Percentiles rank a stretch among this genome's conserved stretches.
Conservation (phyloP, 805 yeast species). For the Cyberlindnera veronae region DNA sequence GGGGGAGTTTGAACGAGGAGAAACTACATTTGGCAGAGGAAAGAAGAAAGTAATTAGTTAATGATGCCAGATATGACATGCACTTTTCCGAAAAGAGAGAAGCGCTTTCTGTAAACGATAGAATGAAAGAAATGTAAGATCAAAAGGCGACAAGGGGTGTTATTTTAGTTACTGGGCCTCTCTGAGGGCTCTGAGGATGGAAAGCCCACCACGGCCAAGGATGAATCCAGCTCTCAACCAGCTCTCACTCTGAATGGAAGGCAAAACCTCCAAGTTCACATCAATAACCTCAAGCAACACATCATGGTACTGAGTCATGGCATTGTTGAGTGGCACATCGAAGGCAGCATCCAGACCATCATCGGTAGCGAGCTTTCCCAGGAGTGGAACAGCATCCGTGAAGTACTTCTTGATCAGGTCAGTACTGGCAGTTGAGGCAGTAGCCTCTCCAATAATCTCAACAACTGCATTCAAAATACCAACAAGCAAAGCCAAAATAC, state of each 20-base stretch:
- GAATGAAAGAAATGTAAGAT: neutral
- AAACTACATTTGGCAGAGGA: too few species aligned
- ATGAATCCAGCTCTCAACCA: constrained; percentile 2
- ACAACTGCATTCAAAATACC: constrained; percentile 4
- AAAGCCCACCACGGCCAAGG: neutral
- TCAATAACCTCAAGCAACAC: constrained; percentile 3
- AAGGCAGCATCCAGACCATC: constrained; percentile 3
- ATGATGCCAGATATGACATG: too few species aligned
- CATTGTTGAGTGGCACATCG: neutral
- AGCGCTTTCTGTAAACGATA: too few species aligned
- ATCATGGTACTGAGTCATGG: constrained; percentile 1
- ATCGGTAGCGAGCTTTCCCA: constrained; percentile 2
- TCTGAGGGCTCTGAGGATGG: constrained; percentile 7
- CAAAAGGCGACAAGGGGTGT: neutral
- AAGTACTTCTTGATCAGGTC: constrained; percentile 1
- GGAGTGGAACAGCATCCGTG: constrained; percentile 5
- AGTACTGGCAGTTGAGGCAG: neutral
- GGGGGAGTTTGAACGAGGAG: too few species aligned
- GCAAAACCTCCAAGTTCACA: constrained; percentile 1
- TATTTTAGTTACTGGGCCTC: constrained; percentile 3
- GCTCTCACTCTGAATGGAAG: constrained; percentile 2
- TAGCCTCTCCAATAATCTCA: constrained; percentile 8
- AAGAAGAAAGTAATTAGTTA: too few species aligned
- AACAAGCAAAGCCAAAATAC: constrained; percentile 2
- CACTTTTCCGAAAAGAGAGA: too few species aligned